Base-by-base conservation (phyloP, 2,329 filamentous ascomycete genomes). In the Colletotrichum liriopes region DNA sequence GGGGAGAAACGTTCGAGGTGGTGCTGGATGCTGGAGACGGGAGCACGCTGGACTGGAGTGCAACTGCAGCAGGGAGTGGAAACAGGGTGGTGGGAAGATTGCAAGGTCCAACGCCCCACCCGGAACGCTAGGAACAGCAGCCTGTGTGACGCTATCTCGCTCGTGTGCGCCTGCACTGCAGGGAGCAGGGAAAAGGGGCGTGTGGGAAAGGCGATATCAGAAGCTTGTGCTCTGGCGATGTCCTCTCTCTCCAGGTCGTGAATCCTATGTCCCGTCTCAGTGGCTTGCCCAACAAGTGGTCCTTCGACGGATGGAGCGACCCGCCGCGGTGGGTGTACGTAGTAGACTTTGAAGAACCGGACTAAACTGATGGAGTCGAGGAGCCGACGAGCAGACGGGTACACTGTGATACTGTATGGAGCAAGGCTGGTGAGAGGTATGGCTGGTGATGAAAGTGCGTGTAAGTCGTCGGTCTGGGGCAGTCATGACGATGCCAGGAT, bases 111-210 rank as follows among this genome's bases (percentile, higher is more conserved):
- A 18, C 43, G 58, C 41, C 61, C 71, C 71, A 71, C 67, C 56
- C 67, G 71, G 71, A 43, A 73, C 71, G 71, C 71, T 67, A 73
- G 67, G 61, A 73, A 71, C 59, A 37, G 61, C 35, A 59, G 71
- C 71, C 71, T 73, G 61, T 72, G 65, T 74, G 65, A 70, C 72
- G 65, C 72, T 74, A 70, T 70, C 70, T 74, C 62, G 54, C 39
- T 60, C 45, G 41, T 61, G 9, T 59, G 23, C 37, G 23, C 37
- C 23, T 69, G 59, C 41, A 55, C 58, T 64, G 72, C 70, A 74
- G 70, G 70, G 72, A 65, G 71, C 65, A 74, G 65, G 72, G 72
- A 55, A 62, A 65, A 56, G 61, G 54, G 72, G 70, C n/a, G 67
- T 71, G 62, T 45, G 20, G 12, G 55, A 55, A 58, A 41, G 18